phyloP scores from a whole-genome alignment of 805 yeast species.

The Hanseniaspora hatyaiensis region DNA sequence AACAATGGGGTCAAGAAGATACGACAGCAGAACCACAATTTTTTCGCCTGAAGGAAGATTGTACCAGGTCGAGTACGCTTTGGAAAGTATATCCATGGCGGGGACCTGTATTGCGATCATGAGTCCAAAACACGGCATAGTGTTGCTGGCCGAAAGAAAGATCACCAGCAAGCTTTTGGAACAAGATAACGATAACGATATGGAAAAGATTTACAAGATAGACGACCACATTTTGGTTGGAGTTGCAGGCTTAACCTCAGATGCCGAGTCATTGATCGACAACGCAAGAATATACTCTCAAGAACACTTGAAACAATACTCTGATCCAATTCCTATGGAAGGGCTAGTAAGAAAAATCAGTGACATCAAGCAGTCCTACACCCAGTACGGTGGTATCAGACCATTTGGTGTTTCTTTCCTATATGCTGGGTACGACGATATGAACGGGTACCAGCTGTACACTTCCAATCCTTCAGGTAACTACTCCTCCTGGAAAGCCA shows the following conservation, averaged over 20 bases:
- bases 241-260: conserved; percentile 97
- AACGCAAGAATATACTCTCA: conserved; percentile 81
- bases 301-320: conserved; percentile 69
- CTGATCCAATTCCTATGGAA: conserved; percentile 91
- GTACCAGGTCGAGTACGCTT: conserved; percentile 93
- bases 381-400: conserved; percentile 96
- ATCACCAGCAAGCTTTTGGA: conserved; percentile 86
- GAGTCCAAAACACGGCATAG: conserved; percentile 68
- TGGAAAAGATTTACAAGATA: conserved; percentile 75
- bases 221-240: conserved; percentile 80
- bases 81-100: conserved; percentile 94
- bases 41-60: conserved; percentile 98
- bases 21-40: conserved; percentile 97
- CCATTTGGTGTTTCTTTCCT: conserved; percentile 96
- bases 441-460: conserved; percentile 80
- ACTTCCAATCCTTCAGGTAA: conserved; percentile 97
- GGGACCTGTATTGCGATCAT: conserved; percentile 95
- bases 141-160: conserved; percentile 91
- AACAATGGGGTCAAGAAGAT: conserved; percentile 79
- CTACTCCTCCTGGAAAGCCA: conserved; percentile 97
- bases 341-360: conserved; percentile 76
- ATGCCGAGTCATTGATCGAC: conserved; percentile 81
- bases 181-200: conserved; percentile 68
- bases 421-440: conserved; percentile 89
- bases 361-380: conserved; percentile 92